Percentiles rank a stretch among this genome's conserved stretches.
These are phyloP conservation scores for Coffea canephora DNA, from an alignment of 257 asterid species.

Conservation along the genomic window DNA sequence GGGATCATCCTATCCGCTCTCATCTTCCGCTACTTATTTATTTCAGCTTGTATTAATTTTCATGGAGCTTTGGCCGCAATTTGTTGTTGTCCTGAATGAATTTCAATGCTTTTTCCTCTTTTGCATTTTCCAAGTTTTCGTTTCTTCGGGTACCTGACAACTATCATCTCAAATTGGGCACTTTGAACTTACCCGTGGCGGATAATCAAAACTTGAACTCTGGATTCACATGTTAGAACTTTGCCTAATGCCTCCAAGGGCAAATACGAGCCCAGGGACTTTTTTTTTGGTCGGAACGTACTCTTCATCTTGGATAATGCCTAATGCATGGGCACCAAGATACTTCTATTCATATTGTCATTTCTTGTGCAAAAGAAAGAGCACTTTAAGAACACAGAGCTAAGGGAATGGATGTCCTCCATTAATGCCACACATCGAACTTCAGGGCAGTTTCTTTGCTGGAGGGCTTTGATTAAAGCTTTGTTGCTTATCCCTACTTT, in stretches of 20 bases:
- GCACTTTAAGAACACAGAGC: no score
- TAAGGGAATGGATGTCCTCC: no score
- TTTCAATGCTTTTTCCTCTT: background rate
- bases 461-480: no score
- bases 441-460: no score
- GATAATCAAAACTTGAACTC: background rate
- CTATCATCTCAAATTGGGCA: background rate
- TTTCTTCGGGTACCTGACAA: background rate
- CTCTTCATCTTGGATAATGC: no score
- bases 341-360: no score
- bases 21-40: background rate
- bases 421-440: no score
- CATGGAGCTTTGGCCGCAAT: background rate
- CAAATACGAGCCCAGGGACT: background rate
- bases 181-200: background rate
- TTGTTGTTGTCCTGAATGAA: background rate
- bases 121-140: background rate
- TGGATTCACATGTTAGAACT: background rate
- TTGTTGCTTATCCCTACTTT: no score
- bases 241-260: background rate
- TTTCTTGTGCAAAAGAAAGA: no score
- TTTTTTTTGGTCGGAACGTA: no score
- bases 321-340: no score
- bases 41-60: slow-evolving; percentile 4
- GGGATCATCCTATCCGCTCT: background rate